Percentiles rank a stretch among this genome's conserved stretches.
These are phyloP conservation scores for Anisodus tanguticus DNA, from an alignment of 257 asterid genomes.

Conservation along the genomic window DNA sequence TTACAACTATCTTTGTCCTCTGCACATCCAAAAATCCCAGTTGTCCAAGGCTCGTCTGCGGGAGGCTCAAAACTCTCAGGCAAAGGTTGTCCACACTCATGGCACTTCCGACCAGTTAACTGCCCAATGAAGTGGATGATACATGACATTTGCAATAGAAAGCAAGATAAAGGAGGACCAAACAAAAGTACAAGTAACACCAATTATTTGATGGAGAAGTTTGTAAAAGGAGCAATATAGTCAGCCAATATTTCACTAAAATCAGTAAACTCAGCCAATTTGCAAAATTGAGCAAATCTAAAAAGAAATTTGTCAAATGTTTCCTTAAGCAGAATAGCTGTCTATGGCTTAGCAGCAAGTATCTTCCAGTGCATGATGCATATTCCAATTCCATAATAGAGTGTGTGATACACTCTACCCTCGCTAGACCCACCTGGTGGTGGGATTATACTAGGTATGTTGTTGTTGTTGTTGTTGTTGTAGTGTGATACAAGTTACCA, in stretches of 20 bases:
- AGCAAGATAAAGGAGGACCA: background rate
- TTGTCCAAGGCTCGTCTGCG: constrained; percentile 94
- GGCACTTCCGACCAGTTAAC: constrained; percentile 83
- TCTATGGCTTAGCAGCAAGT: background rate
- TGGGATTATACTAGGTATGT: too few species aligned
- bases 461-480: too few species aligned
- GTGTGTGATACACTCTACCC: too few species aligned
- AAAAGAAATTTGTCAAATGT: background rate
- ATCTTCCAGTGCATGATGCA: background rate
- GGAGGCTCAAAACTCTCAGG: constrained; percentile 97
- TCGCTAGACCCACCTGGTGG: too few species aligned
- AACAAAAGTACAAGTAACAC: background rate
- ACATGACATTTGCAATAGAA: constrained; percentile 10
- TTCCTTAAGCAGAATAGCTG: background rate
- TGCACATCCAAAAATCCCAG: constrained; percentile 86
- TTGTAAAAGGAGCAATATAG: background rate
- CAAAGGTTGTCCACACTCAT: constrained; percentile 93
- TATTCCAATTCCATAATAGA: background rate
- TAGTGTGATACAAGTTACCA: background rate
- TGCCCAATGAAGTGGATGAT: constrained; percentile 46
- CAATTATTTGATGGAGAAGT: background rate
- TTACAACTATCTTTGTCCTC: constrained; percentile 90
- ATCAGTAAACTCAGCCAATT: background rate
- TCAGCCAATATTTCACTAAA: constrained; percentile 8
- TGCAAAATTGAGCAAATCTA: background rate